Evolutionary conservation across 2,329 filamentous ascomycete species (phyloP), one percentile per base, ranked within the genome.

Genomic region (Stagonosporopsis chrysanthemi): DNA sequence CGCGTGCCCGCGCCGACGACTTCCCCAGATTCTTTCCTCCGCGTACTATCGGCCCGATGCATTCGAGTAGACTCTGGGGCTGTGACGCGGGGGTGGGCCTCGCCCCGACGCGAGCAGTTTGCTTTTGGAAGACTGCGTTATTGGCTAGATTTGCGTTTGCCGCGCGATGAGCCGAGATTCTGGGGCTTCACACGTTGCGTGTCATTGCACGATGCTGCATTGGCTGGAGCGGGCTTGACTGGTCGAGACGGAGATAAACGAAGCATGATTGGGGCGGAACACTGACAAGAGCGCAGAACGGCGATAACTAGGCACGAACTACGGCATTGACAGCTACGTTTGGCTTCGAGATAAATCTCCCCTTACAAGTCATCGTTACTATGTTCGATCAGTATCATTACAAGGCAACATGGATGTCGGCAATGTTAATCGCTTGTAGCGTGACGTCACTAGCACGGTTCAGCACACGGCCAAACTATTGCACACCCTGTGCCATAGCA

Each of bases 1-100:
- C 28, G 38, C 28, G 26, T 46, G 50, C 19, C 38, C 14, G 23
- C 43, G 44, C 51, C 51, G 46, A 46, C 22, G 35, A 14, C 52
- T 45, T 50, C 54, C 54, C 54, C 54, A 57, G 54, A 43, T 28
- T 57, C 38, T 43, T 9, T 8, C 12, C 31, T 49, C 39, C 52
- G 24, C 35, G 33, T 15, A 29, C 28, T 17, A 40, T 57, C 48
- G 43, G 54, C 24, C 47, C 43, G 42, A 57, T 52, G n/a, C 52
- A 33, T 14, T 11, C 38, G 42, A 57, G 54, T 43, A 43, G 46
- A 57, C 35, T 38, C 47, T 17, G 54, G 54, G 52, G 54, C 23
- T 38, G 38, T 33, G 19, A 48, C 38, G 54, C 43, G 54, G 54
- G 54, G 47, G 48, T 52, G 43, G 54, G 29, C 26, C 42, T 43